Percentiles rank a stretch among this genome's conserved stretches.
phyloP scores from a whole-genome alignment of 176 grass and related monocot species.

The Raddia distichophylla region DNA sequence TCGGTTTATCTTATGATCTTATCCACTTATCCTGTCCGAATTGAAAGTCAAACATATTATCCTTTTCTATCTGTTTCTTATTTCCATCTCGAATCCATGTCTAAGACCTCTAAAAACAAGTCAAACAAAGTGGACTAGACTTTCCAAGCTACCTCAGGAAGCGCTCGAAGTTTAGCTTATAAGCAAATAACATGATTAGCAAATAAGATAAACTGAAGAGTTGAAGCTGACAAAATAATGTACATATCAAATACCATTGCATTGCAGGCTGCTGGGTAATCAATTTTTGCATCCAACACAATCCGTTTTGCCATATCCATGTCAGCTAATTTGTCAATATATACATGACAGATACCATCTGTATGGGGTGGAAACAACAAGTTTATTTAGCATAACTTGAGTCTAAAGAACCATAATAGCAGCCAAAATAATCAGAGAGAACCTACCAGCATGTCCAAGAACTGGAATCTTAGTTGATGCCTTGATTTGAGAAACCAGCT shows the following conservation, averaged over 20 bases:
- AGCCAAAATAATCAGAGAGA: constrained; percentile 29
- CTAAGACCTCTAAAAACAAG: too few relatives aligned
- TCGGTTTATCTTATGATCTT: too few relatives aligned
- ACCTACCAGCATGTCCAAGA: constrained; percentile 89
- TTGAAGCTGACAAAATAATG: neutral
- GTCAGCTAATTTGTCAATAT: constrained; percentile 95
- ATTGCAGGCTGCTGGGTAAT: constrained; percentile 98
- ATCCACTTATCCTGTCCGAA: too few relatives aligned
- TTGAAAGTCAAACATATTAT: too few relatives aligned
- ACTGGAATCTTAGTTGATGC: constrained; percentile 95
- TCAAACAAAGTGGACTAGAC: too few relatives aligned
- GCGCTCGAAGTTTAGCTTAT: too few relatives aligned
- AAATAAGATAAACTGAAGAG: neutral
- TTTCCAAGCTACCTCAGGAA: too few relatives aligned
- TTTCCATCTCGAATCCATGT: too few relatives aligned
- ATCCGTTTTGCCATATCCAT: constrained; percentile 90
- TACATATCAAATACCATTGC: constrained; percentile 64
- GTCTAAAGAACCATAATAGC: neutral
- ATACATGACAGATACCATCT: constrained; percentile 99
- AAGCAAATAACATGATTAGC: too few relatives aligned
- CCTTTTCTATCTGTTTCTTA: too few relatives aligned
- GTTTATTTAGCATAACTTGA: constrained; percentile 10
- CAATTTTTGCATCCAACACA: constrained; percentile 87
- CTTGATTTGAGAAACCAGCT: constrained; percentile 95
- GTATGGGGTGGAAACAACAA: constrained; percentile 18